A percentile compares a stretch with the other conserved stretches of the same genome.
Evolutionary conservation across 2,329 filamentous ascomycete species (phyloP).

Genomic region (Zymoseptoria brevis): DNA sequence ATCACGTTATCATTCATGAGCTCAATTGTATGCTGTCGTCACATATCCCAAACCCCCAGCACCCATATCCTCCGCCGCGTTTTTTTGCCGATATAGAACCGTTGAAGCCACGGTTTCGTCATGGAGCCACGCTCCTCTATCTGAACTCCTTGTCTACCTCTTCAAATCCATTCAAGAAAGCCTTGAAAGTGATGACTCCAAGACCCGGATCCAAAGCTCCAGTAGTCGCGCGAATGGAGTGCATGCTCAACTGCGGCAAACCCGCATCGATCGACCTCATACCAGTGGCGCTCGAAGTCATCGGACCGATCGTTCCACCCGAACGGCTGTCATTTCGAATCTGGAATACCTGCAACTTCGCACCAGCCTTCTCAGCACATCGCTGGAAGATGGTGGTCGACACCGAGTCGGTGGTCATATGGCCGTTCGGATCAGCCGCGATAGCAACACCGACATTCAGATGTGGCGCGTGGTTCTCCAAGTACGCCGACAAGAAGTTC

Average conservation of each 20-base stretch:
- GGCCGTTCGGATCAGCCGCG: conserved; percentile 76
- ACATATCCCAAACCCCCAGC: too few species aligned
- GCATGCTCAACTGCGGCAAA: conserved; percentile 89
- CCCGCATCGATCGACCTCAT: conserved; percentile 80
- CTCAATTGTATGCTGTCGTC: too few species aligned
- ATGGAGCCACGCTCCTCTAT: too few species aligned
- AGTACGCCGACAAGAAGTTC: conserved; percentile 79
- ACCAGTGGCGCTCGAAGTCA: conserved; percentile 72
- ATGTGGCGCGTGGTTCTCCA: conserved; percentile 75
- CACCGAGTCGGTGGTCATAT: conserved; percentile 91
- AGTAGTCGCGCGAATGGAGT: conserved; percentile 81
- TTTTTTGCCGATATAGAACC: too few species aligned
- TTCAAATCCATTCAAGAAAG: conserved; percentile 81
- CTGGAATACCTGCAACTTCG: conserved; percentile 78
- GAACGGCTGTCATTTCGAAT: conserved; percentile 86
- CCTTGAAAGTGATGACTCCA: conserved; percentile 81
- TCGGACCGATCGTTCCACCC: conserved; percentile 92
- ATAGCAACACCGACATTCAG: conserved; percentile 83
- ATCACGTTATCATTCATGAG: too few species aligned
- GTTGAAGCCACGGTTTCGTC: too few species aligned
- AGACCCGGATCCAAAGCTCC: conserved; percentile 79
- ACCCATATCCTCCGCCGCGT: too few species aligned
- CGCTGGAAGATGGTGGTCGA: conserved; percentile 73
- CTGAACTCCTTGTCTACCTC: conserved; percentile 72
- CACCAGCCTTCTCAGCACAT: conserved; percentile 65